Conservation (phyloP, 1,284 basidiomycete species). For the Cutaneotrichosporon sp. region DNA sequence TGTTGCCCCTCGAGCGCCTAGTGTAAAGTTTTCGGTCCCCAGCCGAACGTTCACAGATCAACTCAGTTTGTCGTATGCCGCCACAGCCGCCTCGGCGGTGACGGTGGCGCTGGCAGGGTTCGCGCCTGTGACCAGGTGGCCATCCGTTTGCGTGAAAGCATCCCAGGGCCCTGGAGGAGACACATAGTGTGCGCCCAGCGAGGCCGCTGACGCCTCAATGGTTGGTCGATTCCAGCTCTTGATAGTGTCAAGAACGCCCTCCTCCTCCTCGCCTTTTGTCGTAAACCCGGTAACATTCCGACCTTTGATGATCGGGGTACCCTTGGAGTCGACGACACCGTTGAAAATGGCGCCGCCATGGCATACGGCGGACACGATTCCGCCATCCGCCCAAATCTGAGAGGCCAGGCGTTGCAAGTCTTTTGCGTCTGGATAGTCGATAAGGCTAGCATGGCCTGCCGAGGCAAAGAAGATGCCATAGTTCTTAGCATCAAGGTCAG, state of each 20-base stretch:
- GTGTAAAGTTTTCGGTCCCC: no score
- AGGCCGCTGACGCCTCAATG: slow-evolving; percentile 11
- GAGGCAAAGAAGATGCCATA: slow-evolving; percentile 25
- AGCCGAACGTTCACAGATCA: no score
- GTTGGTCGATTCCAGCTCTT: slow-evolving; percentile 18
- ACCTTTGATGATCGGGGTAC: slow-evolving; percentile 14
- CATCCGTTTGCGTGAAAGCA: slow-evolving; percentile 16
- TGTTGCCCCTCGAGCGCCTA: no score
- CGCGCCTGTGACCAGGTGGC: slow-evolving; percentile 18
- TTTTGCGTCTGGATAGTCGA: slow-evolving; percentile 19
- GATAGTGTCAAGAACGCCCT: slow-evolving; percentile 16
- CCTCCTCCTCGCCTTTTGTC: slow-evolving; percentile 17
- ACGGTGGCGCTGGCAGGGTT: slow-evolving; percentile 15
- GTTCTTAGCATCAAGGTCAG: slow-evolving; percentile 8
- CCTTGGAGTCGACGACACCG: not conserved
- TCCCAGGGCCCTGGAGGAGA: slow-evolving; percentile 15
- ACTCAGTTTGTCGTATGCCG: slow-evolving; percentile 13
- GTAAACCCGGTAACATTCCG: slow-evolving; percentile 21
- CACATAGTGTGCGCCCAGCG: slow-evolving; percentile 15
- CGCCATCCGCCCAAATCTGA: slow-evolving; percentile 14
- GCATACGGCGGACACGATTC: slow-evolving; percentile 19
- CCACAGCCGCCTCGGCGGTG: slow-evolving; percentile 16
- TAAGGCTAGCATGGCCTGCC: slow-evolving; percentile 19
- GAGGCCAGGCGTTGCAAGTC: slow-evolving; percentile 17
- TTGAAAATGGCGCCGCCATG: slow-evolving; percentile 18